phyloP scores from a whole-genome alignment of 106 monocot genomes.

The Acorus gramineus region DNA sequence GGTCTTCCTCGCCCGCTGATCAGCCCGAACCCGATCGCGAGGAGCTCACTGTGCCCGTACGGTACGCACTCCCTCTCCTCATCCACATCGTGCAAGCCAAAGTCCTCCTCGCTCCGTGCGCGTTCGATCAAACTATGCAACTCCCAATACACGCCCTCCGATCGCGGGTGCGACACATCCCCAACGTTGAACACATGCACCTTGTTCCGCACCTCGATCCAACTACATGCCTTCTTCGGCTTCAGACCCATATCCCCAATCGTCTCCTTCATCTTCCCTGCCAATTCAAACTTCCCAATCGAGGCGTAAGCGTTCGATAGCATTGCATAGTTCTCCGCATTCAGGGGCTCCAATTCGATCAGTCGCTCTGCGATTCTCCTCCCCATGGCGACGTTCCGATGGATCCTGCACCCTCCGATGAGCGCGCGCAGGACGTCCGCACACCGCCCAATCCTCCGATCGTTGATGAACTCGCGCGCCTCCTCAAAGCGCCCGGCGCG shows the following conservation, averaged over 20 bases:
- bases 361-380: slow-evolving; percentile 31
- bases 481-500: slow-evolving; percentile 21
- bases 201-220: slow-evolving; percentile 50
- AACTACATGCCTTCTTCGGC: slow-evolving; percentile 36
- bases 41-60: slow-evolving; percentile 45
- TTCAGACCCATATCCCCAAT: slow-evolving; percentile 51
- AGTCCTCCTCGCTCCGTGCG: slow-evolving; percentile 14
- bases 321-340: slow-evolving; percentile 46
- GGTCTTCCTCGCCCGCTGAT: slow-evolving; percentile 17
- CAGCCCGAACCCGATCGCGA: slow-evolving; percentile 51
- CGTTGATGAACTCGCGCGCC: slow-evolving; percentile 22
- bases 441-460: background rate
- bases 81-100: slow-evolving; percentile 54
- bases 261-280: slow-evolving; percentile 20
- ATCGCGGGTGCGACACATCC: slow-evolving; percentile 52
- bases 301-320: slow-evolving; percentile 30
- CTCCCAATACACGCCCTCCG: slow-evolving; percentile 43
- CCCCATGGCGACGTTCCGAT: slow-evolving; percentile 28
- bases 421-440: slow-evolving; percentile 24
- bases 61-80: slow-evolving; percentile 47
- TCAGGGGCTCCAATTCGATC: slow-evolving; percentile 44
- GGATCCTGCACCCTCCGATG: slow-evolving; percentile 48
- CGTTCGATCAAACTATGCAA: slow-evolving; percentile 20
- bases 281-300: slow-evolving; percentile 19
- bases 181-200: slow-evolving; percentile 47